Conservation (phyloP, 805 yeast species). For the Saccharomycopsis schoenii region DNA sequence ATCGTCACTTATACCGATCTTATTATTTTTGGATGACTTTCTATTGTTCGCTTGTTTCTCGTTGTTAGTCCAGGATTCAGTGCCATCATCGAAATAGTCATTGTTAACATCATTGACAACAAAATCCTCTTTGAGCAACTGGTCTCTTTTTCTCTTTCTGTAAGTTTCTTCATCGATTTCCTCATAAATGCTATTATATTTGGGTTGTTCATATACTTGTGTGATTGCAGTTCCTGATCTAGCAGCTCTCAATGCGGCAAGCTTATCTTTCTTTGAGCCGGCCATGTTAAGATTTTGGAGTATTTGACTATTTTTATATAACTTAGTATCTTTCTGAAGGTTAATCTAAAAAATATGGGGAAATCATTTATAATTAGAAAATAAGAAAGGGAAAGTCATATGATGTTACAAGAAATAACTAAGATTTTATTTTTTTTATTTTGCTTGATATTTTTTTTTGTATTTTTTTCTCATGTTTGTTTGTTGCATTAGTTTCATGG, state of each 20-base stretch:
- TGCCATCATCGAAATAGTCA: constrained; percentile 91
- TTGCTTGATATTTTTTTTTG: too few relatives aligned
- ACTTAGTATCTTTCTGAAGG: background rate
- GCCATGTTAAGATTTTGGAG: background rate
- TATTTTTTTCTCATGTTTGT: too few relatives aligned
- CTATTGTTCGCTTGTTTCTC: constrained; percentile 28
- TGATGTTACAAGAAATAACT: too few relatives aligned
- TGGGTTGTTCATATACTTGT: constrained; percentile 37
- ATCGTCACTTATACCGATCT: constrained; percentile 28
- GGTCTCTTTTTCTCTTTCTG: constrained; percentile 66
- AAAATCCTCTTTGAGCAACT: constrained; percentile 80
- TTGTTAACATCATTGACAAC: constrained; percentile 91
- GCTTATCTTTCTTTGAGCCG: constrained; percentile 34
- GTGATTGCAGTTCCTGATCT: constrained; percentile 46
- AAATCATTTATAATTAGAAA: background rate
- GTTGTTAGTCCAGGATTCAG: constrained; percentile 70
- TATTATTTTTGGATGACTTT: constrained; percentile 49
- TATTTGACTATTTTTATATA: too few relatives aligned
- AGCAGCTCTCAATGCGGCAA: constrained; percentile 55
- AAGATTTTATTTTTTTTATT: too few relatives aligned
- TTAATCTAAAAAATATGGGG: background rate
- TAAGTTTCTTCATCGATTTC: constrained; percentile 77
- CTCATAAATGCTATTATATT: constrained; percentile 61
- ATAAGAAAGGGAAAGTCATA: too few relatives aligned
- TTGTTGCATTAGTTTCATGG: too few relatives aligned